Evolutionary conservation across 1,284 basidiomycete genomes (phyloP).

Genomic region (Ceratobasidium sp.): DNA sequence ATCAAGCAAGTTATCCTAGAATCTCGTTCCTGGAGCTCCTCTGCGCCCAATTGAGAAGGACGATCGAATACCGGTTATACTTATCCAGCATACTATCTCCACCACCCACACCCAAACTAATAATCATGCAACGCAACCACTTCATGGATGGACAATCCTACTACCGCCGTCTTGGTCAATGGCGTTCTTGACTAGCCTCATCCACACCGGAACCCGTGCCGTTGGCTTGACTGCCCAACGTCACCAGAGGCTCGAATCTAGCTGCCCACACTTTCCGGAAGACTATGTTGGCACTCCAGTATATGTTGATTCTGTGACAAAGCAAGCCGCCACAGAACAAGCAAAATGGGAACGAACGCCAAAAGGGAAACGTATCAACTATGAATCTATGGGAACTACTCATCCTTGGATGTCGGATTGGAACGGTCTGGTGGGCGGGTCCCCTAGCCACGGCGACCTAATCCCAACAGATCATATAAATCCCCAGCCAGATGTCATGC

Average conservation of each 20-base stretch:
- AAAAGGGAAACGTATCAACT: slow-evolving; percentile 84
- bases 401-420: slow-evolving; percentile 83
- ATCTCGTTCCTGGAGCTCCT: slow-evolving; percentile 77
- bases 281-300: slow-evolving; percentile 73
- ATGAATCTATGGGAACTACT: slow-evolving; percentile 68
- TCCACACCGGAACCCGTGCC: slow-evolving; percentile 81
- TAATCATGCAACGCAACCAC: slow-evolving; percentile 52
- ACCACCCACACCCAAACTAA: slow-evolving; percentile 45
- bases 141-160: slow-evolving; percentile 87
- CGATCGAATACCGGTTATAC: slow-evolving; percentile 80
- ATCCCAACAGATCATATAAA: slow-evolving; percentile 57
- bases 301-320: slow-evolving; percentile 62
- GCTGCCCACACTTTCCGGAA: slow-evolving; percentile 77
- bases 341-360: slow-evolving; percentile 82
- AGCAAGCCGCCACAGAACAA: slow-evolving; percentile 63
- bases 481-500: slow-evolving; percentile 41
- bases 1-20: slow-evolving; percentile 56
- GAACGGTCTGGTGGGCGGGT: slow-evolving; percentile 66
- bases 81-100: slow-evolving; percentile 78
- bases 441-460: slow-evolving; percentile 54
- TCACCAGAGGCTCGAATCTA: slow-evolving; percentile 83
- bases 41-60: slow-evolving; percentile 76
- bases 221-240: slow-evolving; percentile 81
- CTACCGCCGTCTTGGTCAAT: slow-evolving; percentile 88
- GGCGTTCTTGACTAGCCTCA: slow-evolving; percentile 84